Evolutionary conservation across 2,329 filamentous ascomycete species (phyloP).

Genomic region (Dothideomycetidae sp.): DNA sequence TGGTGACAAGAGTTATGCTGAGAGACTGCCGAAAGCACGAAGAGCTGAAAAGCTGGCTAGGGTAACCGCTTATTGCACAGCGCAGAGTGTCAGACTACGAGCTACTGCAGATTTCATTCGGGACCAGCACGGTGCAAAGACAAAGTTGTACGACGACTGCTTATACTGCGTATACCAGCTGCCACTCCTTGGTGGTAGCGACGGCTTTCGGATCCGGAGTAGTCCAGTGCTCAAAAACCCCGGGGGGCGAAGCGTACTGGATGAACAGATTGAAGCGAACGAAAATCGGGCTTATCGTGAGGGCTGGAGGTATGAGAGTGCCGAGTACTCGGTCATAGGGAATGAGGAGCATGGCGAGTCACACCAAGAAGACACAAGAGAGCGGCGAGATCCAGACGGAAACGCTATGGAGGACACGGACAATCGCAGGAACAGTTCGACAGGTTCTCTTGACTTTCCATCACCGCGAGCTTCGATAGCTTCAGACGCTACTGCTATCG

Average conservation of each 20-base stretch:
- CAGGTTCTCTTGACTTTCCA: slow-evolving; percentile 31
- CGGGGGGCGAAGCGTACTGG: slow-evolving; percentile 80
- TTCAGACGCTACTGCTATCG: slow-evolving; percentile 63
- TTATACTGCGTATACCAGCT: slow-evolving; percentile 91
- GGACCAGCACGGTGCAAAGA: slow-evolving; percentile 75
- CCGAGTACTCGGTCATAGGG: slow-evolving; percentile 36
- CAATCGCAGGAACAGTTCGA: slow-evolving; percentile 16
- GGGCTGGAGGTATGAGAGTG: slow-evolving; percentile 75
- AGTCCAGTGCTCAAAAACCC: slow-evolving; percentile 86
- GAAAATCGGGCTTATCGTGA: slow-evolving; percentile 81
- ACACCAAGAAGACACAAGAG: slow-evolving; percentile 1
- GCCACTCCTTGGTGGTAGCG: slow-evolving; percentile 68
- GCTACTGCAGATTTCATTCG: slow-evolving; percentile 79
- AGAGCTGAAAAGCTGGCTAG: slow-evolving; percentile 59
- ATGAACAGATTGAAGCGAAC: slow-evolving; percentile 90
- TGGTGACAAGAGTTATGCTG: slow-evolving; percentile 77
- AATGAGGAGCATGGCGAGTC: slow-evolving; percentile 12
- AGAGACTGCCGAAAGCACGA: slow-evolving; percentile 77
- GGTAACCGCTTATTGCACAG: slow-evolving; percentile 91
- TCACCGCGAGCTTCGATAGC: slow-evolving; percentile 41
- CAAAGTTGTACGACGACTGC: slow-evolving; percentile 96
- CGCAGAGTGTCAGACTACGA: slow-evolving; percentile 81
- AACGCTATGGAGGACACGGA: slow-evolving; percentile 8
- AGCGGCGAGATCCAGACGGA: slow-evolving; percentile 8
- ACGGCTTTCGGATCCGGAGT: slow-evolving; percentile 78